A percentile compares a stretch with the other conserved stretches of the same genome.
Evolutionary conservation across 2,329 filamentous ascomycete genomes (phyloP).

Genomic region (Boeremia exigua): DNA sequence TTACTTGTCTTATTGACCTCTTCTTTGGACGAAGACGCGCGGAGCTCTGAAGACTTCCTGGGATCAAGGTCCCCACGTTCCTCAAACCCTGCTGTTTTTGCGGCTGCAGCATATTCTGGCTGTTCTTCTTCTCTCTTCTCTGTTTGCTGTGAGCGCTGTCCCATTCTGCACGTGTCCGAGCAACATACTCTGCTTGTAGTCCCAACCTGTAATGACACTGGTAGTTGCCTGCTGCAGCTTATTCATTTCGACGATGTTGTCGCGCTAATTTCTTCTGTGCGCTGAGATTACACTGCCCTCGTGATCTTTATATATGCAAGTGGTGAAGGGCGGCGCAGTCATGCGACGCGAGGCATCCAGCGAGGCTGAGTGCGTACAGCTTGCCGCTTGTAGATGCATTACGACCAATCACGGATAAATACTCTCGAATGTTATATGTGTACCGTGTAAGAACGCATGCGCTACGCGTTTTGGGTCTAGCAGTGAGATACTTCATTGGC

Average conservation of each 20-base stretch:
- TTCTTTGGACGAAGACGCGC: neutral
- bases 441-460: too few relatives aligned
- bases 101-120: neutral
- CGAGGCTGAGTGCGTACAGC: conserved; percentile 10
- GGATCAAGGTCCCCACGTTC: neutral
- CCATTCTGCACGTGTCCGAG: neutral
- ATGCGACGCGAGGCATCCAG: neutral
- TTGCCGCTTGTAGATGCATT: neutral
- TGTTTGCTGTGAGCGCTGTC: neutral
- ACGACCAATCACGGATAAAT: neutral
- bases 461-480: too few relatives aligned
- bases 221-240: conserved; percentile 1
- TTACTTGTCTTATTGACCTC: neutral
- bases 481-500: too few relatives aligned
- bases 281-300: neutral
- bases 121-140: neutral
- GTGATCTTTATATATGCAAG: neutral
- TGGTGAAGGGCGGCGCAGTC: neutral
- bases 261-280: neutral
- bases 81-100: neutral
- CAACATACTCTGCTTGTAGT: neutral
- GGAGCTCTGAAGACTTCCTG: neutral
- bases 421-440: neutral
- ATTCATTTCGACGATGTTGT: neutral
- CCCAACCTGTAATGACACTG: neutral